Evolutionary conservation across 1,284 basidiomycete genomes (phyloP).

Genomic region (Phellopilus nigrolimitatus): DNA sequence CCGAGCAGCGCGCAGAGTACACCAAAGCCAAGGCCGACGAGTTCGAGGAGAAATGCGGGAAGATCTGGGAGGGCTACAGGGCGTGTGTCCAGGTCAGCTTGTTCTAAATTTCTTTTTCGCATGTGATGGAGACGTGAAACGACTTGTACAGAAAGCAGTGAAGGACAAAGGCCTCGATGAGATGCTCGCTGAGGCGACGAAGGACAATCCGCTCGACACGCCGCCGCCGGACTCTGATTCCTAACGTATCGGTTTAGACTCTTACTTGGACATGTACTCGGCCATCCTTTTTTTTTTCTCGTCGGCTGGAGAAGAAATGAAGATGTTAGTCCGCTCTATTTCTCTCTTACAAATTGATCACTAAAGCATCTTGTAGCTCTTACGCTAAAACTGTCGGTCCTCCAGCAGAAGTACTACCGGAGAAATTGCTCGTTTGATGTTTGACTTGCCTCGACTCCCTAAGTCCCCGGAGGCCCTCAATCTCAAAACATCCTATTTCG

Average conservation of each 20-base stretch:
- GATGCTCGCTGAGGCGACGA: constrained; percentile 73
- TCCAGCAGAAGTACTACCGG: no score
- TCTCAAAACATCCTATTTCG: no score
- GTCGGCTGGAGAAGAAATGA: no score
- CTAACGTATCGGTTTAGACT: neutral
- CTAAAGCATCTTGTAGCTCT: no score
- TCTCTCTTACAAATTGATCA: no score
- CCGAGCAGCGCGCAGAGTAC: constrained; percentile 43
- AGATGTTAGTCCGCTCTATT: no score
- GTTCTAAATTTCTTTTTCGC: constrained; percentile 1
- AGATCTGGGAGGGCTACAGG: constrained; percentile 75
- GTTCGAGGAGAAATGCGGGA: constrained; percentile 80
- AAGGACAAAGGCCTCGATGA: constrained; percentile 72
- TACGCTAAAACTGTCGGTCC: no score
- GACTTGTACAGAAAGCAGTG: constrained; percentile 64
- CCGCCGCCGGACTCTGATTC: constrained; percentile 31
- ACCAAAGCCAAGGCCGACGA: constrained; percentile 64
- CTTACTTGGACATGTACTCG: neutral
- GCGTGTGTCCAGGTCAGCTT: constrained; percentile 67
- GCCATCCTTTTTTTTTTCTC: no score
- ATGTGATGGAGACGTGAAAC: constrained; percentile 1
- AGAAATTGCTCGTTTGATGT: no score
- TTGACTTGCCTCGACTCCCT: no score
- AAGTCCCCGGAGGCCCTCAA: no score
- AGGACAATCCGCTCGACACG: constrained; percentile 73